Evolutionary conservation across 164 flowering plant genomes (phyloP).

Genomic region (Malania oleifera): DNA sequence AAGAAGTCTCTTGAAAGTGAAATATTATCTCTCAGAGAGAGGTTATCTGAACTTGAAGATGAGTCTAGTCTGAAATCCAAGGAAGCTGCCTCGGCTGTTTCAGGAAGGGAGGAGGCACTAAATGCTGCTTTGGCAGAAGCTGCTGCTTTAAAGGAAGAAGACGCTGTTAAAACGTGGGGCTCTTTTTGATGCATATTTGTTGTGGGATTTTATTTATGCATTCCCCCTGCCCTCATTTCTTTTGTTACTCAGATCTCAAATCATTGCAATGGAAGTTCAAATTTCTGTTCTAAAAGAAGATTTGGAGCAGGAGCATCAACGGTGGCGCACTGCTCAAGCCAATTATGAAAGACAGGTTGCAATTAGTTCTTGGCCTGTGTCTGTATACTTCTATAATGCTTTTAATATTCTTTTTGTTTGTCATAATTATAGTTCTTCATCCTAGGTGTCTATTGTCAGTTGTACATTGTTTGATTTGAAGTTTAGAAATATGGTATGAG

Average conservation of each 20-base stretch:
- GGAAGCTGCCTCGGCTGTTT: conserved; percentile 53
- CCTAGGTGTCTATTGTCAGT: no score
- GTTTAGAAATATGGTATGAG: no score
- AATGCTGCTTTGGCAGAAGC: conserved; percentile 56
- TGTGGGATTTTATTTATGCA: background rate
- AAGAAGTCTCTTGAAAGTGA: conserved; percentile 70
- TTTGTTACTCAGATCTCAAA: conserved; percentile 44
- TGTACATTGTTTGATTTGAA: no score
- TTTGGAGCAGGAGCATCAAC: conserved; percentile 66
- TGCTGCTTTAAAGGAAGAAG: conserved; percentile 51
- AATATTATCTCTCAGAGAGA: conserved; percentile 47
- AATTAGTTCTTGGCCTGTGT: no score
- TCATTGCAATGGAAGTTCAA: conserved; percentile 49
- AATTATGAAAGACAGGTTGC: conserved; percentile 97
- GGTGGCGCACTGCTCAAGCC: conserved; percentile 73
- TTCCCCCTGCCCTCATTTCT: conserved; percentile 8
- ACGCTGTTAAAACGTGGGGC: conserved; percentile 41
- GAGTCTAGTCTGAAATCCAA: conserved; percentile 37
- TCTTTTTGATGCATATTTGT: background rate
- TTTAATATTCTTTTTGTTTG: background rate
- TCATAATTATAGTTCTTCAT: no score
- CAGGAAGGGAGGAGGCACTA: conserved; percentile 66
- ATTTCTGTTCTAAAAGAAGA: conserved; percentile 62
- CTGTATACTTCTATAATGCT: no score
- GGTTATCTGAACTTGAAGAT: conserved; percentile 58